Base-by-base conservation (phyloP, 2,329 filamentous ascomycete genomes). In the Pseudogymnoascus verrucosus region DNA sequence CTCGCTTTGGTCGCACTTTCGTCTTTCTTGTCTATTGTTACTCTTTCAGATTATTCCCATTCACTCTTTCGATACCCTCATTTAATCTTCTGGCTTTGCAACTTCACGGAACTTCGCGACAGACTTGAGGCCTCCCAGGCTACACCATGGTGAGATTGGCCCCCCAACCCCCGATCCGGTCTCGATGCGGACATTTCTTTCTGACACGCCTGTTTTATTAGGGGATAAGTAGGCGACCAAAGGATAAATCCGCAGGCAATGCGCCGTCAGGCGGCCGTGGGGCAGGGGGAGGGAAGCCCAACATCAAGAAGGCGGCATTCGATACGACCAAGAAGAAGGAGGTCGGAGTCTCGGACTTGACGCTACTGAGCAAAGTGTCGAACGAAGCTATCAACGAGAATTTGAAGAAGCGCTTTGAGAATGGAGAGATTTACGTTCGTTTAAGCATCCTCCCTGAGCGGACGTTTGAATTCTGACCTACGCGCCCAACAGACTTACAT, bases 321-420 rank as follows among this genome's bases (percentile, higher is more conserved):
- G 95, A 99, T 76, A 91, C 87, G 66, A 90, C 88, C 69, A 98
- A 98, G 84, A 99, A 98, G 87, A 98, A 96, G 84, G 93, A 99
- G 78, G 95, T 99, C 71, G 95, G 95, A 69, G 95, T 99, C 63
- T 97, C 95, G 63, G 95, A 99, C 82, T 84, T 99, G 75, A 99
- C 95, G 3, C 82, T 99, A 72, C 89, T 99, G 74, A 97, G 93
- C 82, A 98, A 98, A 78, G 96, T 99, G 68, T 96, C 93, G 69
- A 98, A 99, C 77, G 95, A 99, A 77, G 93, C 93, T 66, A 99
- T 99, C 82, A 99, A 99, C 79, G 95, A 98, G 64, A 99, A 99
- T 76, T 76, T 99, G 76, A 96, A 97, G 83, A 96, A 98, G 81
- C 88, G 95, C 67, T 99, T 99, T 77, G 91, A 98, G 75, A 93